Percentiles rank a stretch among this genome's conserved stretches.
These are phyloP conservation scores for Priceomyces carsonii DNA, from an alignment of 805 yeast genomes.

Conservation along the genomic window DNA sequence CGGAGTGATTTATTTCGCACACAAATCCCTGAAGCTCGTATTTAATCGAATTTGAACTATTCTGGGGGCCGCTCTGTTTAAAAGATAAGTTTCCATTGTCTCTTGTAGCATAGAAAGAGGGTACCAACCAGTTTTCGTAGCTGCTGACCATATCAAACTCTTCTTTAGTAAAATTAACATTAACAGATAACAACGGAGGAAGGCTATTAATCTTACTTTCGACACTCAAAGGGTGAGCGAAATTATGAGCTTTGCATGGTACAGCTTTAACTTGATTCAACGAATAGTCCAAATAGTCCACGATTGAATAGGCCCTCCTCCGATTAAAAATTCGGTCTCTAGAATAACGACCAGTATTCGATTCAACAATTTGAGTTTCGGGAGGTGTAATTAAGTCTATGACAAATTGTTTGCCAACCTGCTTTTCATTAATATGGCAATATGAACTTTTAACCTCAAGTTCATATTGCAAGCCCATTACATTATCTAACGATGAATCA, in stretches of 20 bases:
- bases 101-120: constrained; percentile 49
- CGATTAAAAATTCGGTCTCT: no score
- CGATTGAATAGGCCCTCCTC: constrained; percentile 31
- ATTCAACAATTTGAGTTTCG: neutral
- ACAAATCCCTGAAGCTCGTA: constrained; percentile 71
- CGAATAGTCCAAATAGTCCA: constrained; percentile 63
- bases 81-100: constrained; percentile 36
- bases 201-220: constrained; percentile 50
- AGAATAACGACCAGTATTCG: no score
- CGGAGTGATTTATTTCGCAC: constrained; percentile 59
- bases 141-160: constrained; percentile 55
- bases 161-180: constrained; percentile 53
- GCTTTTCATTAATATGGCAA: constrained; percentile 38
- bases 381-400: constrained; percentile 47
- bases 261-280: constrained; percentile 53
- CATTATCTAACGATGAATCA: constrained; percentile 25
- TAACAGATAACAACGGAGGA: constrained; percentile 67
- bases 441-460: constrained; percentile 41
- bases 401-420: constrained; percentile 35
- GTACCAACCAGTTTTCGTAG: constrained; percentile 58
- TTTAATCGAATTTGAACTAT: constrained; percentile 33
- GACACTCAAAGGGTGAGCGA: constrained; percentile 48
- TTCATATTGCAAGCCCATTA: constrained; percentile 46
- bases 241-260: constrained; percentile 40
- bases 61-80: constrained; percentile 30